Conservation (phyloP, 106 monocot genomes). For the Ottelia alismoides region DNA sequence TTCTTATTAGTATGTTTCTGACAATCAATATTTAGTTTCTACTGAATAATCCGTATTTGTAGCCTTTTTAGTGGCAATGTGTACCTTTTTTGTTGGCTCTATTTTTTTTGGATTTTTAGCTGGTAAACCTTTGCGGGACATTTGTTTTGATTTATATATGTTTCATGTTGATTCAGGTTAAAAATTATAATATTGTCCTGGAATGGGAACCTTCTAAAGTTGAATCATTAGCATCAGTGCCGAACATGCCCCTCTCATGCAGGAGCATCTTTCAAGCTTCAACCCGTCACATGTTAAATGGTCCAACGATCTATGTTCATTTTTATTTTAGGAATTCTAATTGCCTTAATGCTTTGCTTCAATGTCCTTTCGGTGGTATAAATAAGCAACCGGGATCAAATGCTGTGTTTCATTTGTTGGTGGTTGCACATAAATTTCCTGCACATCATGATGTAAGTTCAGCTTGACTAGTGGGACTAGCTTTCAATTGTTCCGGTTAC, state of each 20-base stretch:
- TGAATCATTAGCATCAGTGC: constrained; percentile 11
- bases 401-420: constrained; percentile 39
- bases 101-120: no score
- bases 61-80: no score
- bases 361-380: constrained; percentile 15
- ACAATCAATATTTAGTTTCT: no score
- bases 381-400: not conserved
- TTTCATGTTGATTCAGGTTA: no score
- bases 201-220: constrained; percentile 36
- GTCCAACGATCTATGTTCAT: constrained; percentile 40
- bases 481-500: no score
- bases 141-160: no score
- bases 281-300: constrained; percentile 14
- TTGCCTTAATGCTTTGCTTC: constrained; percentile 21
- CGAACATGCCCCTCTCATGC: constrained; percentile 35
- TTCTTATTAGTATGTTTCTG: no score
- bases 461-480: no score
- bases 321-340: constrained; percentile 34
- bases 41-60: no score
- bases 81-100: no score
- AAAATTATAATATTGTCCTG: constrained; percentile 56
- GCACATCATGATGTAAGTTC: constrained; percentile 28
- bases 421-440: constrained; percentile 76
- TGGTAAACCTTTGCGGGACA: no score
- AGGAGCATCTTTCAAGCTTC: constrained; percentile 42